These are phyloP conservation scores for Dictyostelium citrinum DNA, from an alignment of 78 protist species.

Conservation along the genomic window DNA sequence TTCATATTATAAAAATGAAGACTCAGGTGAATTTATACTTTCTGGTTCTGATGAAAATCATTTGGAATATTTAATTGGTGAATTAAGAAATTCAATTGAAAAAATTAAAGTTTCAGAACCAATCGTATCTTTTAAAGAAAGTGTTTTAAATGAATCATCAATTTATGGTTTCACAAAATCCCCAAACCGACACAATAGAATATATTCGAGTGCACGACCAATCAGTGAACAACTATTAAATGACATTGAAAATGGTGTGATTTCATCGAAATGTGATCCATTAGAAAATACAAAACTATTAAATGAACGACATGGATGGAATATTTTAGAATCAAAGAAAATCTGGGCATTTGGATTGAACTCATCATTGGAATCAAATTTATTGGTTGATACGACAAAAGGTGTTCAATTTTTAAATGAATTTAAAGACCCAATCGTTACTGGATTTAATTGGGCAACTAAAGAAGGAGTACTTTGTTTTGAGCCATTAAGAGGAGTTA, in stretches of 20 bases:
- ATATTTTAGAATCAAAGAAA: neutral
- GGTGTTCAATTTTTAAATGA: conserved; percentile 86
- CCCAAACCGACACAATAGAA: conserved; percentile 86
- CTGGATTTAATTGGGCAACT: conserved; percentile 95
- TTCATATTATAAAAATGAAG: neutral
- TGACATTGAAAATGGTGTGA: conserved; percentile 54
- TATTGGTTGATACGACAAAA: conserved; percentile 83
- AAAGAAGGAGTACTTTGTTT: conserved; percentile 96
- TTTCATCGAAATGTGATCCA: neutral
- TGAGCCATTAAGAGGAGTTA: conserved; percentile 96
- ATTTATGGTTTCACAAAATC: conserved; percentile 53
- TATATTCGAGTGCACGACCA: conserved; percentile 80
- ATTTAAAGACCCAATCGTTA: conserved; percentile 48
- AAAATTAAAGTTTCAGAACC: conserved; percentile 9
- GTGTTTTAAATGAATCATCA: conserved; percentile 19
- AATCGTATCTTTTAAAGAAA: conserved; percentile 70
- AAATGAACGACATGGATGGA: conserved; percentile 61
- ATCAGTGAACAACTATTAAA: neutral
- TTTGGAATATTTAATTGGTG: conserved; percentile 56
- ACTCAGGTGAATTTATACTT: conserved; percentile 80
- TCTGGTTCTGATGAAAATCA: conserved; percentile 86
- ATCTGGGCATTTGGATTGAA: conserved; percentile 73
- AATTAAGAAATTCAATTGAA: conserved; percentile 69
- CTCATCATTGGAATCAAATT: conserved; percentile 46
- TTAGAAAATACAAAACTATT: neutral